Conservation (phyloP, 2,329 filamentous ascomycete genomes). For the Microcera coccophila region DNA sequence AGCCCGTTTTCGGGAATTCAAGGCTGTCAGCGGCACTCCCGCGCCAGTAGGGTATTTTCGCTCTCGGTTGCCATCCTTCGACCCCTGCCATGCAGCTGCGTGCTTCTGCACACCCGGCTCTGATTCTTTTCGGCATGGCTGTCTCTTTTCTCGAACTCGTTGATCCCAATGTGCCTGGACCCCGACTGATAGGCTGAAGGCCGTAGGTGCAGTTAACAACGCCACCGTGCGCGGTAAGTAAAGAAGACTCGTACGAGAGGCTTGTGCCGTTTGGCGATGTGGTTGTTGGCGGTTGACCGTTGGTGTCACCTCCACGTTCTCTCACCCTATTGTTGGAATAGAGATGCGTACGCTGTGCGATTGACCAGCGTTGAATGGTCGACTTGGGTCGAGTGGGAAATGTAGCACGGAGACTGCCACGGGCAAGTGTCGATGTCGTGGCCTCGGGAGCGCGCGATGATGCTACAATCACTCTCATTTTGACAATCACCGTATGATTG, state of each 20-base stretch:
- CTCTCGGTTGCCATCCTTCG: neutral
- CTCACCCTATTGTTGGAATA: conserved; percentile 5
- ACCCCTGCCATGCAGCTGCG: neutral
- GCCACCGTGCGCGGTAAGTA: conserved; percentile 11
- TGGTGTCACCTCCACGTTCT: conserved; percentile 1
- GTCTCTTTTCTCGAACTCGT: conserved; percentile 2
- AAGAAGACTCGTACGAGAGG: conserved; percentile 5
- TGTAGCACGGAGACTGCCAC: conserved; percentile 6
- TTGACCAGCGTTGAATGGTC: too few species aligned
- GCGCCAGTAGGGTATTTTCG: conserved; percentile 1
- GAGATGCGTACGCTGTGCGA: too few species aligned
- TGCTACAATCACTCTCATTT: neutral
- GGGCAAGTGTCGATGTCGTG: conserved; percentile 2
- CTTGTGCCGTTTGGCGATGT: neutral
- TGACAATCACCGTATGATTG: neutral
- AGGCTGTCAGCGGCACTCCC: conserved; percentile 6
- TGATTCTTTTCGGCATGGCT: conserved; percentile 7
- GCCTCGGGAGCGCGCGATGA: neutral
- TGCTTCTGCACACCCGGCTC: conserved; percentile 10
- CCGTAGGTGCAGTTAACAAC: too few species aligned
- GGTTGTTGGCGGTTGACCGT: neutral
- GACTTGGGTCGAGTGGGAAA: neutral
- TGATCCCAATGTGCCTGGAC: conserved; percentile 4
- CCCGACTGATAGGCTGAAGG: too few species aligned
- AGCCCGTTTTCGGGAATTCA: conserved; percentile 15